Base-by-base conservation (phyloP, 495 filamentous ascomycete species). In the Penicillium odoratum region DNA sequence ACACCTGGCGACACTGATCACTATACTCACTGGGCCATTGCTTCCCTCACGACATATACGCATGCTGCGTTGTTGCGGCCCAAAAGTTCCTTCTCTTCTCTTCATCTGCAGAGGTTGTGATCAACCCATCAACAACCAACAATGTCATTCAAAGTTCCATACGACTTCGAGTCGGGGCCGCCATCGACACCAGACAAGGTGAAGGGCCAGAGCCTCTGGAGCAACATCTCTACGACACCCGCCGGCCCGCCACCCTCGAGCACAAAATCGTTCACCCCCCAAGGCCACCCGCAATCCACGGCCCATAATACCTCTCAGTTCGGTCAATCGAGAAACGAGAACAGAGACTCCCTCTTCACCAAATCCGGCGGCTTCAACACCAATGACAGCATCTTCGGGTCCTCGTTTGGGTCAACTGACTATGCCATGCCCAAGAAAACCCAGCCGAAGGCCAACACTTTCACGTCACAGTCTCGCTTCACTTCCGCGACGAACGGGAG, bases 151-250 rank as follows among this genome's bases (percentile, higher is more conserved):
- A 58, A 72, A 53, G 64, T 75, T 15, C 69, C 73, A 9, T 70
- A 67, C 51, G 71, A 73, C 7, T 69, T 67, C 51, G 72, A 73
- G 15, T 68, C 74, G 5, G 74, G 69, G 18, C 66, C 70, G 5
- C 74, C 76, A 3, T 69, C 71, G 42, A 80, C 77, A 0, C 77
- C 77, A 10, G 73, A 69, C n/a, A 78, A 76, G 61, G 67, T 61
- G 15, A 74, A 75, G 56, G 64, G 64, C 25, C 74, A 72, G 48
- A 73, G 72, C 51, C 61, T 75, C 15, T 71, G 76, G 55, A 70
- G 72, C 53, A 72, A 86, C 65, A 79, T 85, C 33, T 92, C 92
- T 0, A 93, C 88, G 1, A 93, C 91, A 21, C 91, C 92, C 45
- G 84, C 86, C 28, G 89, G 85, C 9, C 85, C 82, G 48, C 91